phyloP scores from a whole-genome alignment of 2,329 filamentous ascomycete species.

The Aspergillus terreus region DNA sequence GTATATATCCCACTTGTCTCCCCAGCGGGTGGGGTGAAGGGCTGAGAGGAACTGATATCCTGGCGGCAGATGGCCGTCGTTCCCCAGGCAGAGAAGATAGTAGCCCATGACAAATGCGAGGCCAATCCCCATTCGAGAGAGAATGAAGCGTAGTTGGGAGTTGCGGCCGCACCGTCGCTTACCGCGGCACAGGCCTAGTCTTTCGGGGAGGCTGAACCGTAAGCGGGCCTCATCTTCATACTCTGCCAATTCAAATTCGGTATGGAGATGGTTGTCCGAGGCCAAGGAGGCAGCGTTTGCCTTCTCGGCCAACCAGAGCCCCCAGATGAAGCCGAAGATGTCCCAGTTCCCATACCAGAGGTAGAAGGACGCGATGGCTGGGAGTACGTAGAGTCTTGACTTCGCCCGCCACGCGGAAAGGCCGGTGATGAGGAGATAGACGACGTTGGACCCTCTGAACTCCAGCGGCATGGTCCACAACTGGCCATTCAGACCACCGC shows the following conservation, averaged over 20 bases:
- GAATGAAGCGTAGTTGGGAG: not conserved
- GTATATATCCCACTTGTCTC: conserved; percentile 14
- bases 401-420: conserved; percentile 15
- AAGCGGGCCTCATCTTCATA: not conserved
- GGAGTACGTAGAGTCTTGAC: conserved; percentile 10
- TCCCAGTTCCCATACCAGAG: conserved; percentile 23
- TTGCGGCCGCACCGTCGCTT: not conserved
- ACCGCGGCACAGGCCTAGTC: not conserved
- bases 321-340: conserved; percentile 19
- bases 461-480: conserved; percentile 24
- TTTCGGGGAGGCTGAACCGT: not conserved
- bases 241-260: not conserved
- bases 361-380: conserved; percentile 10
- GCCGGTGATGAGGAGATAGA: conserved; percentile 16
- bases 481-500: conserved; percentile 18
- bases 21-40: conserved; percentile 16
- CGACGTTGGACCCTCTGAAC: conserved; percentile 18
- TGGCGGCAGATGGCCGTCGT: conserved; percentile 16
- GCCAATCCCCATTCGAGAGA: conserved; percentile 1
- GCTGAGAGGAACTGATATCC: conserved; percentile 16
- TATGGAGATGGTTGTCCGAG: not conserved
- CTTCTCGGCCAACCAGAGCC: conserved; percentile 18
- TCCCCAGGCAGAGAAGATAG: conserved; percentile 18
- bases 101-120: conserved; percentile 12
- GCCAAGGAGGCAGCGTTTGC: not conserved